These are phyloP conservation scores for Elongisporangium undulatum DNA, from an alignment of 352 stramenopile genomes.

Conservation along the genomic window DNA sequence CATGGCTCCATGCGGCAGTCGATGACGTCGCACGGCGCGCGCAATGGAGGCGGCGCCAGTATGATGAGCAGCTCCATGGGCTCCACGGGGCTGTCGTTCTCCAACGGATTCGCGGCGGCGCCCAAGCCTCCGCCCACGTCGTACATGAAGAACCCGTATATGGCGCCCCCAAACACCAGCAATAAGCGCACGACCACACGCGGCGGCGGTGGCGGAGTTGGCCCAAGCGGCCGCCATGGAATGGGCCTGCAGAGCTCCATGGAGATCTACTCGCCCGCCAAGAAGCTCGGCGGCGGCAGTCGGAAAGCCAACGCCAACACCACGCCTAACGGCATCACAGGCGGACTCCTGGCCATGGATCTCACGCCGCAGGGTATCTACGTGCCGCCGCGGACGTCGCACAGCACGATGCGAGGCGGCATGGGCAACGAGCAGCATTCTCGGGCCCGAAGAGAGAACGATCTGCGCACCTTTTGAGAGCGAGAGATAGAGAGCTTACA, in stretches of 20 bases:
- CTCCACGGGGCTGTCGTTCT: constrained; percentile 7
- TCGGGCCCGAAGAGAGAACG: constrained; percentile 15
- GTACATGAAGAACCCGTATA: constrained; percentile 46
- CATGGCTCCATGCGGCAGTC: constrained; percentile 30
- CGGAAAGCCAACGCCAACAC: constrained; percentile 12
- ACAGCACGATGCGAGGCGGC: constrained; percentile 25
- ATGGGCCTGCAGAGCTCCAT: constrained; percentile 27
- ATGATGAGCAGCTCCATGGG: neutral
- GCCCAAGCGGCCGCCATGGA: constrained; percentile 2
- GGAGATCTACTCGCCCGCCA: constrained; percentile 54
- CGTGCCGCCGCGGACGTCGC: constrained; percentile 33
- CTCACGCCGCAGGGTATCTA: constrained; percentile 24
- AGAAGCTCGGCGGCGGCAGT: constrained; percentile 18
- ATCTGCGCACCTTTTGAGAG: constrained; percentile 22
- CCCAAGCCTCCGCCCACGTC: constrained; percentile 49
- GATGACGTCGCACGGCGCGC: constrained; percentile 56
- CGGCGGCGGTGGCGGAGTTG: constrained; percentile 4
- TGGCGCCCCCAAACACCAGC: constrained; percentile 10
- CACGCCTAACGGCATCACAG: neutral
- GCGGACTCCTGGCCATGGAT: constrained; percentile 13
- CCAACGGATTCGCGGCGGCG: constrained; percentile 24
- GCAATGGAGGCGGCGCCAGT: constrained; percentile 4
- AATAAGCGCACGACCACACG: constrained; percentile 21
- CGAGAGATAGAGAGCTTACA: neutral
- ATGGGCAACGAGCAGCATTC: constrained; percentile 10